A percentile compares a stretch with the other conserved stretches of the same genome.
Conservation (phyloP, 768 basidiomycete genomes). For the Leccinum disarticulatum region DNA sequence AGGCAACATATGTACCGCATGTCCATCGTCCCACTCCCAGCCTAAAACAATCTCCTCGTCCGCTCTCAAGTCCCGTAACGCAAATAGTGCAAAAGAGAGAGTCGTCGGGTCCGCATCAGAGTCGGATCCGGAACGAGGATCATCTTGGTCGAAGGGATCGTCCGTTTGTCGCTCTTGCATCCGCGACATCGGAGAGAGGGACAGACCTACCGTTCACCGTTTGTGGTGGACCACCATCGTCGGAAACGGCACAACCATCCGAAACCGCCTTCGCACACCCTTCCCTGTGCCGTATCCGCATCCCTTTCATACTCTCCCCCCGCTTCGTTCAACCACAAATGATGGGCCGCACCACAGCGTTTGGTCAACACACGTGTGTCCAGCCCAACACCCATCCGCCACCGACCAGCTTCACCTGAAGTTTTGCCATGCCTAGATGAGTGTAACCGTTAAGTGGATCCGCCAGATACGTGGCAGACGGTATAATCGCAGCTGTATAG, state of each 20-base stretch:
- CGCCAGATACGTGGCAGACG: slow-evolving; percentile 64
- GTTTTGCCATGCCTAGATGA: slow-evolving; percentile 79
- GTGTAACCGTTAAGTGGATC: slow-evolving; percentile 89
- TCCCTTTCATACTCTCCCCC: slow-evolving; percentile 18
- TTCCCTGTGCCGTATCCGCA: slow-evolving; percentile 16
- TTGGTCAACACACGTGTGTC: slow-evolving; percentile 68
- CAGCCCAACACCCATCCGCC: slow-evolving; percentile 77
- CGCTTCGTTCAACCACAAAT: slow-evolving; percentile 33
- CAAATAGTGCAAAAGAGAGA: slow-evolving; percentile 79
- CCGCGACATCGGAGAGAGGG: slow-evolving; percentile 9
- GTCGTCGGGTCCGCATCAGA: slow-evolving; percentile 34
- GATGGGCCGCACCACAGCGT: slow-evolving; percentile 46
- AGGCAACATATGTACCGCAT: slow-evolving; percentile 78
- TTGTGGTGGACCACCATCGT: neutral
- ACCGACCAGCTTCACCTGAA: slow-evolving; percentile 76
- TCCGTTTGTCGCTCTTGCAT: slow-evolving; percentile 13
- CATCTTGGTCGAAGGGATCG: slow-evolving; percentile 21
- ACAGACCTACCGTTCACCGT: slow-evolving; percentile 10
- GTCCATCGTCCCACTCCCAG: slow-evolving; percentile 97
- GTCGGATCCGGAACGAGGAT: slow-evolving; percentile 12
- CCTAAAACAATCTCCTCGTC: slow-evolving; percentile 87
- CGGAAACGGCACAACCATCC: neutral
- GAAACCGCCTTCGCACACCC: slow-evolving; percentile 15
- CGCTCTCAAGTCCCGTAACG: slow-evolving; percentile 67
- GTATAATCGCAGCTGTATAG: slow-evolving; percentile 61